phyloP scores from a whole-genome alignment of 768 basidiomycete genomes.

The Pleurotus ostreatus region DNA sequence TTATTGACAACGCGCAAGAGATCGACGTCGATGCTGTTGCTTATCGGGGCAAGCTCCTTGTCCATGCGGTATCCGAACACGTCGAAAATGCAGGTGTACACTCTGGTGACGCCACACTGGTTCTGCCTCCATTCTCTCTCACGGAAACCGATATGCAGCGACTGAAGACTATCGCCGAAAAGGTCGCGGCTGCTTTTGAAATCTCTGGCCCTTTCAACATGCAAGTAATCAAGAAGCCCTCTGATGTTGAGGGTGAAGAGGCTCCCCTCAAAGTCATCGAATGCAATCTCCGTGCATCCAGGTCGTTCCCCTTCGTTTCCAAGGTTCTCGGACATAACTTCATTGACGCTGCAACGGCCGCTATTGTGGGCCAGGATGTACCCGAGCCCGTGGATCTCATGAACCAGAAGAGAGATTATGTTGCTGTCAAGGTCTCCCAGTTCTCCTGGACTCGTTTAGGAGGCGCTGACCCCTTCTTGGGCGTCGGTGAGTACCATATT shows the following conservation, averaged over 20 bases:
- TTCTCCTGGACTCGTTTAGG: conserved; percentile 97
- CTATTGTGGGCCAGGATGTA: conserved; percentile 81
- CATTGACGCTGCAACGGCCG: conserved; percentile 87
- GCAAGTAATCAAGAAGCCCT: conserved; percentile 91
- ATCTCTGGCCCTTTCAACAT: conserved; percentile 99
- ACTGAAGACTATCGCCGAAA: conserved; percentile 89
- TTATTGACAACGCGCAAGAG: conserved; percentile 97
- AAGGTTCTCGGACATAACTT: conserved; percentile 98
- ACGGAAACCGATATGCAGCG: conserved; percentile 72
- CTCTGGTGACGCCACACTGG: conserved; percentile 97
- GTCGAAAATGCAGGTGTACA: conserved; percentile 99
- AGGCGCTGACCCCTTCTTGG: conserved; percentile 95
- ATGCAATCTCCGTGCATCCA: conserved; percentile 96
- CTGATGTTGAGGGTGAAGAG: conserved; percentile 44
- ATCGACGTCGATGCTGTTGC: conserved; percentile 98
- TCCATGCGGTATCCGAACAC: conserved; percentile 97
- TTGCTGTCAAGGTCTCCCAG: conserved; percentile 95
- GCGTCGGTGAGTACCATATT: conserved; percentile 64
- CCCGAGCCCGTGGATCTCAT: conserved; percentile 92
- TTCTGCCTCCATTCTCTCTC: conserved; percentile 91
- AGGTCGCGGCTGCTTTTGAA: conserved; percentile 91
- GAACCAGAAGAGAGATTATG: conserved; percentile 85
- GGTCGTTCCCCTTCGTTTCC: conserved; percentile 98
- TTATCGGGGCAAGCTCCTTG: conserved; percentile 83
- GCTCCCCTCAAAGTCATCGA: conserved; percentile 94